Percentiles rank a stretch among this genome's conserved stretches.
Evolutionary conservation across 73 alveolate genomes (phyloP).

Genomic region (Paramecium octaurelia): DNA sequence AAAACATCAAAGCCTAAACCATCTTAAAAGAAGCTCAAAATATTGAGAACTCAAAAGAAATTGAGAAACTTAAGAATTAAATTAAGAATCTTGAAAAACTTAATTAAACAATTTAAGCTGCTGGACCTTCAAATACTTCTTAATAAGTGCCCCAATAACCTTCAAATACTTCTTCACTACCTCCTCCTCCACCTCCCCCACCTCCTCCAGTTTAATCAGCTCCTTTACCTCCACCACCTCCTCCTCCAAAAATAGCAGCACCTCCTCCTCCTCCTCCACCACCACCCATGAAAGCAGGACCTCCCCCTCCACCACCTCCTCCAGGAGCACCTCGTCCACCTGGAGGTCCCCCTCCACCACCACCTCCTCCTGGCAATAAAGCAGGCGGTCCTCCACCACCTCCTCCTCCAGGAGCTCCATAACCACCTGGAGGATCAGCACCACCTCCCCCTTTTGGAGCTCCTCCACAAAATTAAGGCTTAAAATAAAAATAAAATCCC

Average conservation of each 20-base stretch:
- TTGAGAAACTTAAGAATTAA: neutral
- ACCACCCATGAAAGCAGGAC: neutral
- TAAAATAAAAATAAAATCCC: slow-evolving; percentile 71
- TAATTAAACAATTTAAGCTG: neutral
- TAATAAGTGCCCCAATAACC: neutral
- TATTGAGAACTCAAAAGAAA: neutral
- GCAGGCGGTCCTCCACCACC: slow-evolving; percentile 27
- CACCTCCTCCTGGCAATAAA: slow-evolving; percentile 49
- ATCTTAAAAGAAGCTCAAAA: neutral
- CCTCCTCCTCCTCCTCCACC: slow-evolving; percentile 52
- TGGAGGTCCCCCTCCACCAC: slow-evolving; percentile 69
- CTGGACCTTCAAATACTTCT: neutral
- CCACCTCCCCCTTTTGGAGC: slow-evolving; percentile 61
- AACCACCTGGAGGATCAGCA: neutral
- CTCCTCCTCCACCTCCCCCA: slow-evolving; percentile 47
- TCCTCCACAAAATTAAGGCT: slow-evolving; percentile 44
- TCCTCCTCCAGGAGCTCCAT: slow-evolving; percentile 27
- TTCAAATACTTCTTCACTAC: neutral
- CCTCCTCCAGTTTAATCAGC: neutral
- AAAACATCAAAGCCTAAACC: neutral
- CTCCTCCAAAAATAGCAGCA: neutral
- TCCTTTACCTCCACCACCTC: slow-evolving; percentile 60
- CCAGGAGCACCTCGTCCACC: slow-evolving; percentile 54
- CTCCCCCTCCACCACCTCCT: slow-evolving; percentile 62
- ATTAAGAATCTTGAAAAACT: neutral